Evolutionary conservation across 306 rosid species (phyloP).

Genomic region (apple (Malus domestica)): DNA sequence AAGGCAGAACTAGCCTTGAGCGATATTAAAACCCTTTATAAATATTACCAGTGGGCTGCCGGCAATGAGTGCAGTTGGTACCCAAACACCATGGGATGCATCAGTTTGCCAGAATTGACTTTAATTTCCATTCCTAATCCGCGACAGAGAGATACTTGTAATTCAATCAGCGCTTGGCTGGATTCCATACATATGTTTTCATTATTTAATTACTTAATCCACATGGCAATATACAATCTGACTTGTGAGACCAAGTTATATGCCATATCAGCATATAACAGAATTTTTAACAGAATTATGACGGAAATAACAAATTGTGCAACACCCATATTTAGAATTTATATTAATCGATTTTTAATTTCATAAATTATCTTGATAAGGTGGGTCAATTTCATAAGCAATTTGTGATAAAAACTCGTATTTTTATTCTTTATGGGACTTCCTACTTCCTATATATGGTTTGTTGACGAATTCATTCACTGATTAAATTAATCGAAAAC

Average conservation of each 20-base stretch:
- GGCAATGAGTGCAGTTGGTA: neutral
- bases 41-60: neutral
- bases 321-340: too few relatives aligned
- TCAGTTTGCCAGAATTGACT: conserved; percentile 10
- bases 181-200: neutral
- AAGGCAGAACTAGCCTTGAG: neutral
- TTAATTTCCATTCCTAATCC: neutral
- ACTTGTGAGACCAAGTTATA: too few relatives aligned
- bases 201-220: too few relatives aligned
- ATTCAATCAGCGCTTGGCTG: neutral
- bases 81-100: neutral
- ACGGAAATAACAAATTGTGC: too few relatives aligned
- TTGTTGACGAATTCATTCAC: neutral
- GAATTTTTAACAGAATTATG: fast-evolving
- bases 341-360: too few relatives aligned
- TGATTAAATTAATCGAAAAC: neutral
- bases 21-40: neutral
- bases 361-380: too few relatives aligned
- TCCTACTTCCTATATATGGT: neutral
- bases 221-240: too few relatives aligned
- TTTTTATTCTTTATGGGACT: neutral
- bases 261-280: too few relatives aligned
- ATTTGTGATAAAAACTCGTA: too few relatives aligned
- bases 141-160: neutral
- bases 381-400: too few relatives aligned